Evolutionary conservation across 1,139 yeast species (phyloP).

Genomic region (Casaregolazyma lundiana): DNA sequence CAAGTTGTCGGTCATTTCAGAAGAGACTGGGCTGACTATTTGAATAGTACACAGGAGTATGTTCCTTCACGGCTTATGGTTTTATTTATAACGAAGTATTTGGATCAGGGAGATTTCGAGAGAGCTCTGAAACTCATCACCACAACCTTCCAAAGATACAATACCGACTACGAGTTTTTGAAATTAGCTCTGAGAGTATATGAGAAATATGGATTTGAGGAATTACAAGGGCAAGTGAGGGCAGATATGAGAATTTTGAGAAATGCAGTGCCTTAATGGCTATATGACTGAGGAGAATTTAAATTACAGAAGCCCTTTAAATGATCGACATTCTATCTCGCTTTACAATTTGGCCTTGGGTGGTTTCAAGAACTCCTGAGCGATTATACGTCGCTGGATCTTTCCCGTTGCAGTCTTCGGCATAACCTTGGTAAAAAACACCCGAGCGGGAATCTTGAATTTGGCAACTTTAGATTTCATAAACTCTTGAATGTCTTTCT

Average conservation of each 20-base stretch:
- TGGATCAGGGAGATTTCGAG: background rate
- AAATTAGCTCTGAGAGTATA: background rate
- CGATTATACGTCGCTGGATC: conserved; percentile 59
- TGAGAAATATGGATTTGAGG: background rate
- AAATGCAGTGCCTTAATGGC: background rate
- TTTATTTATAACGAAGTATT: background rate
- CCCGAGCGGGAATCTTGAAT: conserved; percentile 54
- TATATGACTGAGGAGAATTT: background rate
- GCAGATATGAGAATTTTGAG: background rate
- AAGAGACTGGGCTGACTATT: background rate
- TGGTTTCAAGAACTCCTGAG: conserved; percentile 35
- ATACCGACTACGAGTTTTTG: background rate
- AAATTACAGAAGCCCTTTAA: background rate
- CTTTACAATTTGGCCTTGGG: conserved; percentile 28
- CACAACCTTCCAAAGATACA: background rate
- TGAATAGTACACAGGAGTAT: background rate
- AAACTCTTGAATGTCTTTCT: conserved; percentile 43
- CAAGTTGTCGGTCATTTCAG: background rate
- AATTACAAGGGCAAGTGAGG: conserved; percentile 1
- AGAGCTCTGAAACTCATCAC: background rate
- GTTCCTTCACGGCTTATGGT: background rate
- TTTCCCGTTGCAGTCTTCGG: conserved; percentile 74
- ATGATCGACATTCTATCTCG: background rate
- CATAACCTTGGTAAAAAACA: conserved; percentile 53
- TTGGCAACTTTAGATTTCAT: conserved; percentile 43